Base-by-base conservation (phyloP, 2,329 filamentous ascomycete species). In the Aspergillus niger region DNA sequence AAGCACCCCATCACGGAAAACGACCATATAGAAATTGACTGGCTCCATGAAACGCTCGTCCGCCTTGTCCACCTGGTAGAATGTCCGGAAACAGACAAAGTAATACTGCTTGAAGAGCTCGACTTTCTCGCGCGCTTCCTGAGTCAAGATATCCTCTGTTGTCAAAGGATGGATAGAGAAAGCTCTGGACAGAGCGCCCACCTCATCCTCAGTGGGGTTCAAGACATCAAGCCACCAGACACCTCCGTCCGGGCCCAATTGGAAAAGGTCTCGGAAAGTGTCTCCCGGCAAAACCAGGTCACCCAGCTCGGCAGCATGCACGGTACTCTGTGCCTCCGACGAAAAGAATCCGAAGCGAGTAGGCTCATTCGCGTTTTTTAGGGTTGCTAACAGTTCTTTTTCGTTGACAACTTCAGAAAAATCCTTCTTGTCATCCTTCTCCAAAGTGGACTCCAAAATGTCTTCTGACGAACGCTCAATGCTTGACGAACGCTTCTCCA, bases 191-290 rank as follows among this genome's bases (percentile, higher is more conserved):
- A 99, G 89, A 30, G 89, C 89, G 47, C 89, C 87, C 20, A 97
- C 88, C 74, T 98, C 95, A 61, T 94, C 92, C 71, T 93, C 91
- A 1, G 89, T 93, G 1, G 94, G 92, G 67, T 91, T 92, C 74
- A 94, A 90, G 74, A 97, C 89, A 71, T 99, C 96, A 54, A 99
- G 83, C 95, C 95, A 99, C 93, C 94, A 99, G n/a, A 97, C 93
- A 70, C 94, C 94, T 68, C 92, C 84, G 36, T 87, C 83, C 2
- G 83, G 82, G 36, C 85, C 85, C 38, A 87, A 82, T 67, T 88
- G 86, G 73, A 99, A 99, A 10, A 99, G 86, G 59, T 92, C 92
- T 32, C 91, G 89, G 69, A 98, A 90, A 60, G 90, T 90, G 74
- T 97, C 95, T 8, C 92, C 94, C 2, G 93, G 92, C 59, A 97